These are phyloP conservation scores for Leersia perrieri DNA, from an alignment of 176 grass and related monocot genomes.

Conservation along the genomic window DNA sequence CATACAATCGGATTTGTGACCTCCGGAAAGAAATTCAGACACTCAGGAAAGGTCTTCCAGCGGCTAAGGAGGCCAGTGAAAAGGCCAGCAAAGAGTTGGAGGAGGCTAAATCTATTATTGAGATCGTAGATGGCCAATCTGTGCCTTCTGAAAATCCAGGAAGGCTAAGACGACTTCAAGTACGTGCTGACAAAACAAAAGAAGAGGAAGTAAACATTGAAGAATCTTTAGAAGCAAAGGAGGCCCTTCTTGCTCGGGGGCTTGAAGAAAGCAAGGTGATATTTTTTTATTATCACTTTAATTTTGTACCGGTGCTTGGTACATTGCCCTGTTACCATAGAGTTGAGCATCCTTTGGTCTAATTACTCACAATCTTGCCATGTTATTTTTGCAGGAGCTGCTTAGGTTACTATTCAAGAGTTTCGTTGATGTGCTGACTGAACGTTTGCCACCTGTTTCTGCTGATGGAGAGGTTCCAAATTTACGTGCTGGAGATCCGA, in stretches of 20 bases:
- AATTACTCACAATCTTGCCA: background rate
- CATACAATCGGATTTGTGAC: constrained; percentile 86
- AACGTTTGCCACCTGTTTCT: constrained; percentile 78
- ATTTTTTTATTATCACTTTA: constrained; percentile 18
- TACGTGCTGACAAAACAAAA: constrained; percentile 59
- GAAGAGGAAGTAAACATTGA: constrained; percentile 42
- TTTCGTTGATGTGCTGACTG: constrained; percentile 71
- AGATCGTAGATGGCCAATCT: constrained; percentile 70
- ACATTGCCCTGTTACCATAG: constrained; percentile 10
- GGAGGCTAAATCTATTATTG: constrained; percentile 65
- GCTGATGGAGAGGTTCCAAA: constrained; percentile 82
- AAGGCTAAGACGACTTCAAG: constrained; percentile 78
- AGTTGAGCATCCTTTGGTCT: constrained; percentile 2
- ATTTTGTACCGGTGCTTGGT: constrained; percentile 23
- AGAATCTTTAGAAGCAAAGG: constrained; percentile 83
- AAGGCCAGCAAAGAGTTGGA: constrained; percentile 62
- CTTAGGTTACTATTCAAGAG: constrained; percentile 76
- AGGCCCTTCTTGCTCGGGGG: constrained; percentile 55
- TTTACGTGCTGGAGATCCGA: constrained; percentile 44
- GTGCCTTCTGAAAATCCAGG: constrained; percentile 68
- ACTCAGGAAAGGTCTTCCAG: constrained; percentile 60
- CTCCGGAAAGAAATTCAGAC: constrained; percentile 84
- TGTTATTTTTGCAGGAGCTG: constrained; percentile 53
- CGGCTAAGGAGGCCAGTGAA: constrained; percentile 57
- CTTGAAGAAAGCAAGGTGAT: constrained; percentile 85